Percentiles rank a stretch among this genome's conserved stretches.
These are phyloP conservation scores for Erodium chrysanthum DNA, from an alignment of 441 rosid genomes.

Conservation along the genomic window DNA sequence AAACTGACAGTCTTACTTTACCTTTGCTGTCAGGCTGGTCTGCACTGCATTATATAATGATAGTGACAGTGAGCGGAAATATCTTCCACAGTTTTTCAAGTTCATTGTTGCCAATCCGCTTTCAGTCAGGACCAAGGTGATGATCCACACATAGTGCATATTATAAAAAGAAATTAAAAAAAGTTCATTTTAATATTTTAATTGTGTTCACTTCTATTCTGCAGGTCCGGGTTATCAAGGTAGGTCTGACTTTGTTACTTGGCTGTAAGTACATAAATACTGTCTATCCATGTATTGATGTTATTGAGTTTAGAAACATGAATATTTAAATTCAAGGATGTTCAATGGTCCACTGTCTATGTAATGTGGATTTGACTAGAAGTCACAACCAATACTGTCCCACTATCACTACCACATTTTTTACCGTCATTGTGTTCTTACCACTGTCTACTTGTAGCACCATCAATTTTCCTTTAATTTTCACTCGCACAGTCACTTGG, in stretches of 20 bases:
- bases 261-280: conserved; percentile 26
- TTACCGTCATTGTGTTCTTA: not conserved
- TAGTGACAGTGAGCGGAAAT: conserved; percentile 76
- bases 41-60: conserved; percentile 87
- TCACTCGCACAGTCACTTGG: no score
- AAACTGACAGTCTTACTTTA: conserved; percentile 8
- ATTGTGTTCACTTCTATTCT: conserved; percentile 15
- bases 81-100: conserved; percentile 95
- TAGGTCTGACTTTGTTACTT: conserved; percentile 33
- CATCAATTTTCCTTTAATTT: no score
- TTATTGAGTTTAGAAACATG: not conserved
- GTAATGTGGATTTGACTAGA: not conserved
- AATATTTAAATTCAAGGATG: not conserved
- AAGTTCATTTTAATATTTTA: not conserved
- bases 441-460: not conserved
- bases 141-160: not conserved
- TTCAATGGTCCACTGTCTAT: not conserved
- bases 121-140: conserved; percentile 88
- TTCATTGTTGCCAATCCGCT: conserved; percentile 83
- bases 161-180: not conserved
- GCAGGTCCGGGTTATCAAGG: conserved; percentile 93
- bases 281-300: not conserved
- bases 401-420: not conserved
- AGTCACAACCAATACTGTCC: not conserved
- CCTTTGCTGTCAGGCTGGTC: conserved; percentile 48